Evolutionary conservation across 2,329 filamentous ascomycete species (phyloP).

Genomic region (Fusarium poae): DNA sequence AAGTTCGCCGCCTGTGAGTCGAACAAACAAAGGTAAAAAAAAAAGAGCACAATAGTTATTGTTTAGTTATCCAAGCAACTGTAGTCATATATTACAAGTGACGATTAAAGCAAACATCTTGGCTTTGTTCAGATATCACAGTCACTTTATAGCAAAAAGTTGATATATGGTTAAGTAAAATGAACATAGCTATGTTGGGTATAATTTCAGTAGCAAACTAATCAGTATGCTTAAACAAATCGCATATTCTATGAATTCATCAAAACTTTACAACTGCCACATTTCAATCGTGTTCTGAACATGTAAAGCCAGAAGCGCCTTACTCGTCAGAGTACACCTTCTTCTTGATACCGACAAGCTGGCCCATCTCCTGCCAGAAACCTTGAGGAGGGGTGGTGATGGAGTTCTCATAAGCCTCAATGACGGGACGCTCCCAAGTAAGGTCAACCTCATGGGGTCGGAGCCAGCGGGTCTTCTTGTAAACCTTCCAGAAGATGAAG

Average conservation of each 20-base stretch:
- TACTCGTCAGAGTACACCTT: slow-evolving; percentile 24
- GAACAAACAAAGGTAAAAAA: neutral
- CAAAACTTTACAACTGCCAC: slow-evolving; percentile 20
- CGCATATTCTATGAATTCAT: slow-evolving; percentile 30
- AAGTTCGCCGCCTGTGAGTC: neutral
- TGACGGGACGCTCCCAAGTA: slow-evolving; percentile 69
- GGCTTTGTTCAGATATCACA: neutral
- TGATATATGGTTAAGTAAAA: neutral
- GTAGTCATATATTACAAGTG: neutral
- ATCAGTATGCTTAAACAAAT: slow-evolving; percentile 22
- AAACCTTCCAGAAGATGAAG: slow-evolving; percentile 72
- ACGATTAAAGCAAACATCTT: neutral
- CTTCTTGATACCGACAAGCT: slow-evolving; percentile 36
- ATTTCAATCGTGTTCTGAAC: slow-evolving; percentile 11
- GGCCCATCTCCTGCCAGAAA: slow-evolving; percentile 68
- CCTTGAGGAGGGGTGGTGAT: slow-evolving; percentile 63
- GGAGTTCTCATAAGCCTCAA: slow-evolving; percentile 69
- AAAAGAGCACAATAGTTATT: neutral
- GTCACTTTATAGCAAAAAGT: neutral
- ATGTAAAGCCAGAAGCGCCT: neutral
- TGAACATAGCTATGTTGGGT: slow-evolving; percentile 42
- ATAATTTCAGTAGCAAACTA: slow-evolving; percentile 41
- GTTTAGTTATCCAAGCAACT: neutral
- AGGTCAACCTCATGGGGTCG: slow-evolving; percentile 68
- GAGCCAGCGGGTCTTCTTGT: slow-evolving; percentile 69